Evolutionary conservation across 257 asterid genomes (phyloP), one percentile per base, ranked within the genome.

Genomic region (Haberlea rhodopensis): DNA sequence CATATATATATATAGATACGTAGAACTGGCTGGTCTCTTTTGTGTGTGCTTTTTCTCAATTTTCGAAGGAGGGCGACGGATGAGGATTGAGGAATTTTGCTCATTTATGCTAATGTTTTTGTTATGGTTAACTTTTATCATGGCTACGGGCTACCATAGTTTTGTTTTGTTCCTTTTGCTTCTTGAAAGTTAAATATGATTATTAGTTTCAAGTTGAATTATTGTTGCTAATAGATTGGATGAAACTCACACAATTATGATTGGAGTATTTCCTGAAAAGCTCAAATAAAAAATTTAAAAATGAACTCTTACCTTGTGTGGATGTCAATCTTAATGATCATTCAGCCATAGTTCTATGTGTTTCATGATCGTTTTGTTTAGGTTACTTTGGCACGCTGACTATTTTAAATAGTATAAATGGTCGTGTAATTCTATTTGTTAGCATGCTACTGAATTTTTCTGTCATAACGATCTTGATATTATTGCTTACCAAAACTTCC

Each of bases 401-500:
- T 10, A 13, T 37, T 3, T 37, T 3, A 37, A 37, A 37, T 37
- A 11, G 5, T 37, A 43, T 43, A 29, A 40, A 20, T n/a, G 28
- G 8, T 15, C 11, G 10, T 19, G 51, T 21, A 52, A 16, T 51
- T 37, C 16, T 58, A 53, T 43, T 53, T 62, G 6, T 55, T 6
- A 23, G 54, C 29, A 19, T 67, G 56, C 34, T 4, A 19, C 31
- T 45, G 37, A 45, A 34, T 32, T n/a, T 45, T 48, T 46, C 45
- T 22, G 53, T 21, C 5, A 24, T 43, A 53, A 43, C 28, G 37
- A 23, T 62, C 23, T 67, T 15, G 27, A 57, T 53, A 28, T 49
- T 63, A 4, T 57, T 59, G 56, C 74, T 53, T 31, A 27, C 37
- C 11, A n/a, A n/a, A 6, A 13, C 32, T 68, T 23, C 61, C 37